Base-by-base conservation (phyloP, 352 stramenopile species). In the Elongisporangium anandrum region DNA sequence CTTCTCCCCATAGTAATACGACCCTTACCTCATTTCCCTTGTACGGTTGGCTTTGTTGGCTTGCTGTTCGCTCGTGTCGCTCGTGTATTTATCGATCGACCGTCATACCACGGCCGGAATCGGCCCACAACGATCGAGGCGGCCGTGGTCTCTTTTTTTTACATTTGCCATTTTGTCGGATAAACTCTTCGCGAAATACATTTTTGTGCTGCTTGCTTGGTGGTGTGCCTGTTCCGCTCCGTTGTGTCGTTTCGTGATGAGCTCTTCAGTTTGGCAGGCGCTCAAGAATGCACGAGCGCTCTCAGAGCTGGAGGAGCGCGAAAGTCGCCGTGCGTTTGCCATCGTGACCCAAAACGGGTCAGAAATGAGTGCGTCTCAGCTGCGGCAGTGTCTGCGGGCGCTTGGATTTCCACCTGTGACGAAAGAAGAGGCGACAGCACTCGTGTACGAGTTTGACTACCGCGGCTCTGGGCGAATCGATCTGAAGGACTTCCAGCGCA, bases 371-470 rank as follows among this genome's bases (percentile, higher is more conserved):
- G 48, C 48, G 3, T 61, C 64, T 17, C 60, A 79, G 50, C 67
- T 81, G 13, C 74, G 73, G 45, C 20, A 58, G 48, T 73, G 68
- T 61, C 60, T 81, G 22, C 55, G 56, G 24, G 70, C 70, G 26
- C 48, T 81, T 21, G 68, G 62, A 7, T 77, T 77, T 48, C 26
- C 26, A 38, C 49, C 17, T 13, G 21, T 72, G 5, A 48, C 52
- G 0, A 66, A 63, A 20, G 52, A 29, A 2, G 73, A 81, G 39
- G 68, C 65, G 7, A 39, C 57, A 20, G 49, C 60, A 20, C 67
- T 81, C 16, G 68, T 79, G 21, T 79, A 81, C 57, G 70, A 79
- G 57, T 77, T 81, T 47, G 73, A 81, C 65, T 81, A 73, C 54
- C 63, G 66, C n/a, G 61, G 60, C 52, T 60, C 70, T 0, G 55